Percentiles rank a stretch among this genome's conserved stretches.
phyloP scores from a whole-genome alignment of 2,329 filamentous ascomycete genomes.

The Paramyrothecium roridum region DNA sequence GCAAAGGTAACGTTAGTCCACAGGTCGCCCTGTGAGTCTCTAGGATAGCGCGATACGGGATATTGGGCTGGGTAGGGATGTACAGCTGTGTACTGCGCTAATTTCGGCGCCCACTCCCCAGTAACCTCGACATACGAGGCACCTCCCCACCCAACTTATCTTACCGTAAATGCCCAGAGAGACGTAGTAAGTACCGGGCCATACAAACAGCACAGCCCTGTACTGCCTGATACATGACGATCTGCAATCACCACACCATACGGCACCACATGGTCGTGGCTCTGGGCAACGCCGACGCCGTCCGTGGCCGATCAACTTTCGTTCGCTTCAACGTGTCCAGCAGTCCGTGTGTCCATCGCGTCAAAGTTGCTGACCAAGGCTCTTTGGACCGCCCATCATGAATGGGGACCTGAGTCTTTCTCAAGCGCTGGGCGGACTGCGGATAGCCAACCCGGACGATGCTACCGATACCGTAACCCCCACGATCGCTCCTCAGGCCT shows the following conservation, averaged over 20 bases:
- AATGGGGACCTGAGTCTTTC: slow-evolving; percentile 90
- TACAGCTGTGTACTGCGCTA: neutral
- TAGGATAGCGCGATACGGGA: neutral
- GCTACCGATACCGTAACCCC: slow-evolving; percentile 36
- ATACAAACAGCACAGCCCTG: neutral
- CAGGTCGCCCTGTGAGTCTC: neutral
- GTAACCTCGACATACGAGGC: neutral
- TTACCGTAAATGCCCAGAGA: neutral
- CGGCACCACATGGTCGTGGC: neutral
- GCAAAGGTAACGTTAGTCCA: neutral
- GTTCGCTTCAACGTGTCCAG: neutral
- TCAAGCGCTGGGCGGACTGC: slow-evolving; percentile 86
- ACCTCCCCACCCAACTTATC: neutral
- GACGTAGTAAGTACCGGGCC: neutral
- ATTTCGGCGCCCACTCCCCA: neutral
- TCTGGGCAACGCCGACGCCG: neutral
- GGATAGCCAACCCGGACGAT: slow-evolving; percentile 95
- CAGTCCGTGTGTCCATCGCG: slow-evolving; percentile 8
- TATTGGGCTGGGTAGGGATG: neutral
- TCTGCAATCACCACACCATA: neutral
- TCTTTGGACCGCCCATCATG: slow-evolving; percentile 53
- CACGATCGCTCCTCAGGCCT: slow-evolving; percentile 17
- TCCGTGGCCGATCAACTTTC: neutral
- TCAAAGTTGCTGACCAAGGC: slow-evolving; percentile 16
- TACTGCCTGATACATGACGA: neutral